Evolutionary conservation across 2,329 filamentous ascomycete species (phyloP).

Genomic region (Aureobasidium sp.): DNA sequence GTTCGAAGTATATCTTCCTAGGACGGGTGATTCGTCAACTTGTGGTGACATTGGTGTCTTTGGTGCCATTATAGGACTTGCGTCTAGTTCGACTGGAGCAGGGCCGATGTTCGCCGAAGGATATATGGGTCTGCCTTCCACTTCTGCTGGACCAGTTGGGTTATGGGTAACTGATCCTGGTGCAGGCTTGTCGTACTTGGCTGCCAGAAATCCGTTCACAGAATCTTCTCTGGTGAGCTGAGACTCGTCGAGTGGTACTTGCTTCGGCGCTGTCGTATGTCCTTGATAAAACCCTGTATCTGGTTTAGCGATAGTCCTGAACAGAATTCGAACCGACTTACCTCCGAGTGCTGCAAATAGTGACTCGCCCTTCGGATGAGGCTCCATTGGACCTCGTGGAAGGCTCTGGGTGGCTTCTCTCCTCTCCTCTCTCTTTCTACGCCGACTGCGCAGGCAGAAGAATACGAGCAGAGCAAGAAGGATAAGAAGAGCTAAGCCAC

Average conservation of each 20-base stretch:
- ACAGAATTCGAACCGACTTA: constrained; percentile 16
- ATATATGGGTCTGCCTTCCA: constrained; percentile 8
- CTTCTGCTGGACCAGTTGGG: not conserved
- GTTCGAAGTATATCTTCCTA: constrained; percentile 17
- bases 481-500: constrained; percentile 18
- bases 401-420: constrained; percentile 19
- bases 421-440: constrained; percentile 21
- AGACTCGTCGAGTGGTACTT: not conserved
- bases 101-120: not conserved
- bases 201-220: not conserved
- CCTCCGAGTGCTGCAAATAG: constrained; percentile 26
- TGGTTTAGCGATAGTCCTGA: not conserved
- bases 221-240: constrained; percentile 5
- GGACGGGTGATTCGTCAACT: constrained; percentile 19
- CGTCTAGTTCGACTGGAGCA: constrained; percentile 9
- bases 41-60: constrained; percentile 7
- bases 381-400: constrained; percentile 18
- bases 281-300: constrained; percentile 9
- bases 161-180: not conserved
- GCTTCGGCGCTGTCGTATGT: not conserved
- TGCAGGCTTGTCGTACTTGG: not conserved
- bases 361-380: constrained; percentile 18
- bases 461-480: constrained; percentile 19
- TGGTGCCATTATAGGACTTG: constrained; percentile 8
- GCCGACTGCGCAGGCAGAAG: constrained; percentile 17